These are phyloP conservation scores for Dipsacomyces acuminosporus DNA, from an alignment of 371 early-diverging fungal species.

Conservation along the genomic window DNA sequence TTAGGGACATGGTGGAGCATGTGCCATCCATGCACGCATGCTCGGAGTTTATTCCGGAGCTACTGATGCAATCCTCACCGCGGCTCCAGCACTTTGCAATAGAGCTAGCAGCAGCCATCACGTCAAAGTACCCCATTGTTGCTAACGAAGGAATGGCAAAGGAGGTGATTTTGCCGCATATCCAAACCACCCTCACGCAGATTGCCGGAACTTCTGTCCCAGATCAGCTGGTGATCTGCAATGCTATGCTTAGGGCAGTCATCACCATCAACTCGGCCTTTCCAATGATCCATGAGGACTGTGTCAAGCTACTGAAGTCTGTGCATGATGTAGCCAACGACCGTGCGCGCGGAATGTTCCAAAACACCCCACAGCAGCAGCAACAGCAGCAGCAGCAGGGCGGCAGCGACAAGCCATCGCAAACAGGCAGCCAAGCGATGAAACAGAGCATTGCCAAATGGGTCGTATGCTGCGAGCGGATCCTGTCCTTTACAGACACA, in stretches of 20 bases:
- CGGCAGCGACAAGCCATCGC: neutral
- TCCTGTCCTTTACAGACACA: slow-evolving; percentile 7
- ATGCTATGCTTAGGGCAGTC: slow-evolving; percentile 34
- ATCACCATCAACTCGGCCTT: slow-evolving; percentile 16
- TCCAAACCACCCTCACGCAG: slow-evolving; percentile 34
- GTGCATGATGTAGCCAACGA: slow-evolving; percentile 16
- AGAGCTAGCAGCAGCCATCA: slow-evolving; percentile 47
- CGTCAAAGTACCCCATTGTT: slow-evolving; percentile 51
- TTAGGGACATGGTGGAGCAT: slow-evolving; percentile 45
- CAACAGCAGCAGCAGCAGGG: neutral
- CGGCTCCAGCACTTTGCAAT: slow-evolving; percentile 51
- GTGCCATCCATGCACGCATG: slow-evolving; percentile 59
- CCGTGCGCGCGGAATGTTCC: slow-evolving; percentile 1
- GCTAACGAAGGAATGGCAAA: slow-evolving; percentile 44
- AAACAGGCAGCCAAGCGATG: neutral
- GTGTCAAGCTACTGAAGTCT: slow-evolving; percentile 11
- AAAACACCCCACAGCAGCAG: neutral
- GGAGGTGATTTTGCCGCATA: slow-evolving; percentile 41
- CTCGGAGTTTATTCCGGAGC: slow-evolving; percentile 55
- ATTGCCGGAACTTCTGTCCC: slow-evolving; percentile 12
- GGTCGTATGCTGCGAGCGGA: slow-evolving; percentile 20
- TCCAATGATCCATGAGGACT: slow-evolving; percentile 24
- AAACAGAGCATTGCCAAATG: slow-evolving; percentile 14
- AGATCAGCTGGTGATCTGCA: slow-evolving; percentile 27
- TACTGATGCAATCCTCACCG: slow-evolving; percentile 46